phyloP scores from a whole-genome alignment of 1,284 basidiomycete genomes.

The Cryptococcus wingfieldii region DNA sequence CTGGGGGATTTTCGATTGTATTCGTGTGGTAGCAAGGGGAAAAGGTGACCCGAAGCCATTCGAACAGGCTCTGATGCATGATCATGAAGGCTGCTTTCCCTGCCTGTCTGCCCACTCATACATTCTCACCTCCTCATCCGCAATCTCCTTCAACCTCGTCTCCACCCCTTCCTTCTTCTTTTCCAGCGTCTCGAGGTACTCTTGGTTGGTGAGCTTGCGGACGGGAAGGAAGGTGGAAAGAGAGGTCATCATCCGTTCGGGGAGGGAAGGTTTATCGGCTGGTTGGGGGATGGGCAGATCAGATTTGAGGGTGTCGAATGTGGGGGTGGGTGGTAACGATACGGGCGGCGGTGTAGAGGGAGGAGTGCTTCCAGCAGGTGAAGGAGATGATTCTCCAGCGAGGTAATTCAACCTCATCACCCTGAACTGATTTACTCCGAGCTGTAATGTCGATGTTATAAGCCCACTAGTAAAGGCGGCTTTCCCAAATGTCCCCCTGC shows the following conservation, averaged over 20 bases:
- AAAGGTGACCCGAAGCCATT: background rate
- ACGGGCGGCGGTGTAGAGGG: background rate
- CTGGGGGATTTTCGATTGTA: background rate
- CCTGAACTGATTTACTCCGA: constrained; percentile 31
- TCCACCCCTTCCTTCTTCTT: constrained; percentile 32
- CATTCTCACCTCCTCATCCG: constrained; percentile 35
- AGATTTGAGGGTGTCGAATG: constrained; percentile 1
- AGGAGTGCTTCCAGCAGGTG: background rate
- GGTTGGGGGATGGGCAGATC: background rate
- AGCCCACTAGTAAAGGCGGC: constrained; percentile 36
- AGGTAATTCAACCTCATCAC: constrained; percentile 32
- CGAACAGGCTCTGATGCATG: background rate
- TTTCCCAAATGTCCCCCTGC: constrained; percentile 22
- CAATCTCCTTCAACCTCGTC: constrained; percentile 33
- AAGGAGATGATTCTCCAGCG: constrained; percentile 6
- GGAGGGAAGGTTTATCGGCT: constrained; percentile 19
- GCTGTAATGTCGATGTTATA: constrained; percentile 33
- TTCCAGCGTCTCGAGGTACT: constrained; percentile 34
- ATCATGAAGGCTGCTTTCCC: background rate
- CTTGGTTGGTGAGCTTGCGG: constrained; percentile 36
- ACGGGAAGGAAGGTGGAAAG: constrained; percentile 36
- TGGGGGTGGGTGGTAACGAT: constrained; percentile 1
- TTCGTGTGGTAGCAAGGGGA: background rate
- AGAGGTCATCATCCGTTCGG: constrained; percentile 27
- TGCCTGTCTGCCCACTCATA: constrained; percentile 16